Evolutionary conservation across 345 rosid genomes (phyloP).

Genomic region (Melaleuca alternifolia): DNA sequence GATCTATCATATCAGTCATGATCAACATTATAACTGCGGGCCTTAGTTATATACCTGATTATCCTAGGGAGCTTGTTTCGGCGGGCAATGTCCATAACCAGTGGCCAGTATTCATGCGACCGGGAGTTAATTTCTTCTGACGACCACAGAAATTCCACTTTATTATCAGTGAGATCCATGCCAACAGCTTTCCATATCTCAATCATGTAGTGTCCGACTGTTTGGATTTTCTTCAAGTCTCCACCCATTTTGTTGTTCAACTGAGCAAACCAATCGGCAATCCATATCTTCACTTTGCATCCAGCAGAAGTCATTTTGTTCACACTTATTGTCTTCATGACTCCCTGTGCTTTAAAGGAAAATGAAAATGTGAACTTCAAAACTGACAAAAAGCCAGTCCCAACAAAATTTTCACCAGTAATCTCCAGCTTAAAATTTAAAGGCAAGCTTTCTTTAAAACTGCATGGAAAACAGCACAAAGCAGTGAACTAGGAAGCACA

Average conservation of each 20-base stretch:
- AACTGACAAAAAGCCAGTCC: neutral
- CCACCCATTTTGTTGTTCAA: constrained; percentile 86
- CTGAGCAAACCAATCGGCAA: constrained; percentile 96
- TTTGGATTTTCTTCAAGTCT: constrained; percentile 66
- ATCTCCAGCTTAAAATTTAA: neutral
- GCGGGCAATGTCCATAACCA: constrained; percentile 87
- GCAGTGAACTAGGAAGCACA: neutral
- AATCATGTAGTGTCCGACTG: constrained; percentile 4
- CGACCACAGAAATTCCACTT: constrained; percentile 43
- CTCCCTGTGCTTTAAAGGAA: constrained; percentile 34
- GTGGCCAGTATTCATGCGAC: constrained; percentile 74
- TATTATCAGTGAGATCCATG: neutral
- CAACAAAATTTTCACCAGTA: neutral
- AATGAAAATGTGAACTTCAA: neutral
- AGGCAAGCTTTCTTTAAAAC: neutral
- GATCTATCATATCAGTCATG: neutral
- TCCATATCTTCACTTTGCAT: constrained; percentile 79
- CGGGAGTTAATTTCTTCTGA: constrained; percentile 69
- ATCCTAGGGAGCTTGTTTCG: constrained; percentile 67
- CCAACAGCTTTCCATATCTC: neutral
- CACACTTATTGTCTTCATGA: constrained; percentile 68
- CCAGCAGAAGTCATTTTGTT: constrained; percentile 84
- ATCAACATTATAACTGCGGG: neutral
- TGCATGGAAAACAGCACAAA: neutral
- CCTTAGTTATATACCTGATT: constrained; percentile 29